Evolutionary conservation across 2,329 filamentous ascomycete species (phyloP).

Genomic region (Exserohilum turcica): DNA sequence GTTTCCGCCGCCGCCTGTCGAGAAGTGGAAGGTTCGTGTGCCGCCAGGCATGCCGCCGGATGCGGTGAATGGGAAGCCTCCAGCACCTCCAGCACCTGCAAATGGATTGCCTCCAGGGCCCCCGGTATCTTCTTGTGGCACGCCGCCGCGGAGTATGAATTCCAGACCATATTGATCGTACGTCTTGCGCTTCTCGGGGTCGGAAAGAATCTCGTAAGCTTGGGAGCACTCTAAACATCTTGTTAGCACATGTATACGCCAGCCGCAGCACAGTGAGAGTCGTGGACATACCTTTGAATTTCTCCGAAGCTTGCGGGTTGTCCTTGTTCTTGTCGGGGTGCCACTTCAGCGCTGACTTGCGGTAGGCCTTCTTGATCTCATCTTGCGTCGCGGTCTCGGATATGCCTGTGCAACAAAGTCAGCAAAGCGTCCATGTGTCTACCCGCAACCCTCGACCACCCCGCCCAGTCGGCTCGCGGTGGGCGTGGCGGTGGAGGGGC

Average conservation of each 20-base stretch:
- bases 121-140: conserved; percentile 59
- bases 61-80: conserved; percentile 59
- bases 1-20: conserved; percentile 59
- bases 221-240: conserved; percentile 77
- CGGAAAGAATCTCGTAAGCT: conserved; percentile 96
- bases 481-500: conserved; percentile 29
- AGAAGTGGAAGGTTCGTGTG: conserved; percentile 68
- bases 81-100: conserved; percentile 44
- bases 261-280: neutral
- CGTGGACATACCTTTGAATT: conserved; percentile 74
- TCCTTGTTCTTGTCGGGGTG: conserved; percentile 99
- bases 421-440: conserved; percentile 21
- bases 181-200: conserved; percentile 93
- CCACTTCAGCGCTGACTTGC: conserved; percentile 86
- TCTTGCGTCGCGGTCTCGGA: conserved; percentile 83
- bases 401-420: conserved; percentile 55
- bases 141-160: conserved; percentile 82
- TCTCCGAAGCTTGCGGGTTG: conserved; percentile 81
- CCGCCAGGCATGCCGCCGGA: conserved; percentile 63
- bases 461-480: conserved; percentile 2
- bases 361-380: conserved; percentile 96
- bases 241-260: conserved; percentile 19
- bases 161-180: conserved; percentile 96
- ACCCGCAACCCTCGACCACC: conserved; percentile 13
- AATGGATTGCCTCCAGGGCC: conserved; percentile 53